Evolutionary conservation across 208 protist species (phyloP), one percentile per base, ranked within the genome.

Genomic region (Crithidia brevicula): DNA sequence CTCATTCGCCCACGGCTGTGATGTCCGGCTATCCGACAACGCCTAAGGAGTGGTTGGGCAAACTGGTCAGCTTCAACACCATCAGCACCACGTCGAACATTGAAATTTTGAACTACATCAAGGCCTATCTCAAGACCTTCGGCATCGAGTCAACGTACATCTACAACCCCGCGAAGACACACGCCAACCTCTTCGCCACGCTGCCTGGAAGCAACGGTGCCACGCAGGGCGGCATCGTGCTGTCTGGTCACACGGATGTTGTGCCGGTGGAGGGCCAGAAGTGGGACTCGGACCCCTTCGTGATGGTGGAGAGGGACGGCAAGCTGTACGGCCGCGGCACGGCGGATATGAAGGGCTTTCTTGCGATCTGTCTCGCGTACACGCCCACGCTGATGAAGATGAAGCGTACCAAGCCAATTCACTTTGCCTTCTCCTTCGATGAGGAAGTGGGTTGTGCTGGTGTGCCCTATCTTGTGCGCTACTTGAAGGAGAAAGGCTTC

Each of bases 261-360:
- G 82, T 88, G 40, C 76, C 82, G 27, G 78, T 84, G 49, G 72
- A 65, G 23, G 82, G 75, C 30, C 82, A 88, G 66, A 62, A 67
- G 75, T 84, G 82, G 75, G 63, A 77, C 60, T 76, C 46, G 27
- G 82, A 85, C 59, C 77, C 82, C 10, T 88, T 84, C 40, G 58
- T n/a, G 28, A 47, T 85, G 67, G 74, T 70, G n/a, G 82, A 88
- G 54, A 52, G 43, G 33, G 72, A 79, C 31, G 82, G 74, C 31
- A 80, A 74, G 53, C 66, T 88, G 36, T 85, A 83, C 58, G 82
- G 82, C 1, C 74, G 78, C 15, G 82, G 82, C 38, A 59, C 78
- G n/a, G 67, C 69, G 22, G 77, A 88, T 47, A 88, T 85, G 82
- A 88, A 88, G 57, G 77, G 74, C 31, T 82, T 88, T 54, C 52